Conservation (phyloP, 305 asterid species). For the Fraxinus paxiana region DNA sequence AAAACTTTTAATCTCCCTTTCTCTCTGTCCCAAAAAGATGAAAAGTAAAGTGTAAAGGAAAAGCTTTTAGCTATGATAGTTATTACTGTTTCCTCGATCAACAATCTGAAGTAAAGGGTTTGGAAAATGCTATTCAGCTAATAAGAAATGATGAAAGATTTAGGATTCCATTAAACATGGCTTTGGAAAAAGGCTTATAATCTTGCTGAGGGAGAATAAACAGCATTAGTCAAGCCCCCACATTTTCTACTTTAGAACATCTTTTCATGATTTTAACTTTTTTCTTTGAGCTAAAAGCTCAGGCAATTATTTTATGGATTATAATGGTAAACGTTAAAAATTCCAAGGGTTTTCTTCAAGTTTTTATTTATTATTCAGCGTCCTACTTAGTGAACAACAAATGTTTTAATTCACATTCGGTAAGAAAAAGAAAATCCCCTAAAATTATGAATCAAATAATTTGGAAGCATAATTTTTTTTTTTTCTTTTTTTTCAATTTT, state of each 20-base stretch:
- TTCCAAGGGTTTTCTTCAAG: neutral
- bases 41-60: neutral
- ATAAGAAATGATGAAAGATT: neutral
- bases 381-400: neutral
- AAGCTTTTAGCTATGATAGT: neutral
- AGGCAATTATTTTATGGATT: neutral
- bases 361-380: neutral
- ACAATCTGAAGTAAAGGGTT: neutral
- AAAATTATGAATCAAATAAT: neutral
- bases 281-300: neutral
- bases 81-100: too few relatives aligned
- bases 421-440: neutral
- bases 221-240: conserved; percentile 3
- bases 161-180: neutral
- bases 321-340: neutral
- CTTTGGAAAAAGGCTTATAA: too few relatives aligned
- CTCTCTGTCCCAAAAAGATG: neutral
- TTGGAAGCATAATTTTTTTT: neutral
- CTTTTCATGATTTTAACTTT: neutral
- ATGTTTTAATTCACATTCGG: neutral
- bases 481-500: neutral
- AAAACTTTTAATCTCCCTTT: neutral
- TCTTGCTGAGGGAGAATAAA: neutral
- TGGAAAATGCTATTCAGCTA: neutral
- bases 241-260: neutral